These are phyloP conservation scores for Aspergillus coremiiformis DNA, from an alignment of 495 filamentous ascomycete genomes.

Conservation along the genomic window DNA sequence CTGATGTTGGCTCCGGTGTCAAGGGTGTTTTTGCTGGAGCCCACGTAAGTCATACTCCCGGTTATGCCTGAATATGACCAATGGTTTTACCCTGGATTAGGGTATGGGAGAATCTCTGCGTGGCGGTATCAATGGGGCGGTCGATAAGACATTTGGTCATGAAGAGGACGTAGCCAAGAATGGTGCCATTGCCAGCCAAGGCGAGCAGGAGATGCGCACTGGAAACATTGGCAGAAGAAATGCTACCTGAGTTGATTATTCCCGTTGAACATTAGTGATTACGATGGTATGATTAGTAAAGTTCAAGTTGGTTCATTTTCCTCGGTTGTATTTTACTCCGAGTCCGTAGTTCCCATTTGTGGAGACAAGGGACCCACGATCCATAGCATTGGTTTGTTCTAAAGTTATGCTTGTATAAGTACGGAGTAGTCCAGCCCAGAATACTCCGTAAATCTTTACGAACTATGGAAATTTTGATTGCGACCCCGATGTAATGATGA, in stretches of 20 bases:
- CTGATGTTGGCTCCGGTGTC: slow-evolving; percentile 13
- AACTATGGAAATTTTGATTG: background rate
- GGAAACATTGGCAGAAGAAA: slow-evolving; percentile 16
- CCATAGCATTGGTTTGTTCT: no score
- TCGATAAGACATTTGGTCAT: slow-evolving; percentile 37
- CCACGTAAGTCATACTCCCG: slow-evolving; percentile 27
- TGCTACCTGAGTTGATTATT: background rate
- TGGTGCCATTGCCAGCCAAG: slow-evolving; percentile 29
- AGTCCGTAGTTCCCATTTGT: no score
- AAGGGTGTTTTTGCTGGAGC: slow-evolving; percentile 24
- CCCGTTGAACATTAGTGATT: background rate
- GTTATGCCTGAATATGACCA: background rate
- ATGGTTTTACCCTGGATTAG: slow-evolving; percentile 10
- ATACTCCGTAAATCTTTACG: no score
- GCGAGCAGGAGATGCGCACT: slow-evolving; percentile 31
- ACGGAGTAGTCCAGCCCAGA: no score
- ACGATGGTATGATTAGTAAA: background rate
- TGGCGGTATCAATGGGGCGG: slow-evolving; percentile 30
- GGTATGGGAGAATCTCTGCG: slow-evolving; percentile 40
- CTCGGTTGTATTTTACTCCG: no score
- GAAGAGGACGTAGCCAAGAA: slow-evolving; percentile 30
- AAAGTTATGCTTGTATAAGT: no score
- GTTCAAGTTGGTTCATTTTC: no score
- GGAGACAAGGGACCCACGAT: no score
- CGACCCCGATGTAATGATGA: background rate